A percentile compares a stretch with the other conserved stretches of the same genome.
phyloP scores from a whole-genome alignment of 305 asterid genomes.

The Fraxinus floribunda region DNA sequence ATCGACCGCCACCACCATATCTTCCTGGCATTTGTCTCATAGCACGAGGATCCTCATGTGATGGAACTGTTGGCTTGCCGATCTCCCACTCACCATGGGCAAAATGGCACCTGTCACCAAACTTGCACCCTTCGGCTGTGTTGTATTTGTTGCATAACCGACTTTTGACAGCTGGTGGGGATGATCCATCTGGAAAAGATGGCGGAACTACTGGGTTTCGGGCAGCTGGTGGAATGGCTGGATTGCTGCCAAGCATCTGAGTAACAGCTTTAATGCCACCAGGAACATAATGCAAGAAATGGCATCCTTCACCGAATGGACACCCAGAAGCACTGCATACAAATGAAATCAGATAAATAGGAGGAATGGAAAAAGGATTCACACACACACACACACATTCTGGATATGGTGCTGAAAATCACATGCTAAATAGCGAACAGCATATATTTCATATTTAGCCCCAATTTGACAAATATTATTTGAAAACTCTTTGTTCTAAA shows the following conservation, averaged over 20 bases:
- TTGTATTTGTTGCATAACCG: conserved; percentile 43
- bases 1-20: conserved; percentile 28
- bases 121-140: conserved; percentile 52
- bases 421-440: neutral
- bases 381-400: neutral
- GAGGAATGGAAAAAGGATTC: neutral
- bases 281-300: conserved; percentile 46
- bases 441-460: neutral
- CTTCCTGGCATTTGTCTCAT: conserved; percentile 33
- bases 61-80: conserved; percentile 29
- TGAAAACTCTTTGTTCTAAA: too few relatives aligned
- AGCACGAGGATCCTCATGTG: conserved; percentile 38
- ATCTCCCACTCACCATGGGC: conserved; percentile 53
- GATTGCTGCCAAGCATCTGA: conserved; percentile 45
- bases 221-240: conserved; percentile 30
- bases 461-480: too few relatives aligned
- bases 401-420: neutral
- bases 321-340: conserved; percentile 51
- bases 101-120: conserved; percentile 47
- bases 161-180: conserved; percentile 39
- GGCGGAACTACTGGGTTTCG: conserved; percentile 31
- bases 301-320: conserved; percentile 56
- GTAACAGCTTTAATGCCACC: conserved; percentile 52
- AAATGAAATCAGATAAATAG: conserved; percentile 6
- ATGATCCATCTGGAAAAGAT: conserved; percentile 30